A percentile compares a stretch with the other conserved stretches of the same genome.
phyloP scores from a whole-genome alignment of 1,284 basidiomycete species.

The Cryptococcus sp. region DNA sequence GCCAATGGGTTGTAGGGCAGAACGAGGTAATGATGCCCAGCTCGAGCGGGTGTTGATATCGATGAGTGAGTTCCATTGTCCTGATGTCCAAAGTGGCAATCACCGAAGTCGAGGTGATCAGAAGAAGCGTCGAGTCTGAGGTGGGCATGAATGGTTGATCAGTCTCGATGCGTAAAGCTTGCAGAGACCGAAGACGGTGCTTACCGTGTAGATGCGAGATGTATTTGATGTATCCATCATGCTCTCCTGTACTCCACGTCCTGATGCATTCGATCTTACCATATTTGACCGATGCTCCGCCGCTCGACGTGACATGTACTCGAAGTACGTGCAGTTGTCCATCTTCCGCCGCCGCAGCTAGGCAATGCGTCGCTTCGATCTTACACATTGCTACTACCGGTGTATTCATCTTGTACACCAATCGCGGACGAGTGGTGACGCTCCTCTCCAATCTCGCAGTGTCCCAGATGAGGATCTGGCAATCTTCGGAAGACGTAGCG shows the following conservation, averaged over 20 bases:
- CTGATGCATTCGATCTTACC: slow-evolving; percentile 68
- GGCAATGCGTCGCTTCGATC: slow-evolving; percentile 80
- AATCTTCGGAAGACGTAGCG: slow-evolving; percentile 82
- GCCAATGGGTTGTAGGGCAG: slow-evolving; percentile 80
- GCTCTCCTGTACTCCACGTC: slow-evolving; percentile 29
- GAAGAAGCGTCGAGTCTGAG: slow-evolving; percentile 62
- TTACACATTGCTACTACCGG: slow-evolving; percentile 78
- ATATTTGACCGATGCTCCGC: slow-evolving; percentile 68
- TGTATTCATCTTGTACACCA: slow-evolving; percentile 57
- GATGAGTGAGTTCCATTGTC: slow-evolving; percentile 74
- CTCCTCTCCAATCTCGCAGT: slow-evolving; percentile 75
- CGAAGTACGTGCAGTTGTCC: slow-evolving; percentile 81
- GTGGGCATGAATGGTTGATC: not conserved
- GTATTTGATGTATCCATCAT: slow-evolving; percentile 38
- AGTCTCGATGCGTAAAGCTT: too few species aligned
- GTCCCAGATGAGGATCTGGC: slow-evolving; percentile 82
- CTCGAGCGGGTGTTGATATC: slow-evolving; percentile 80
- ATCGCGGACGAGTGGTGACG: slow-evolving; percentile 56
- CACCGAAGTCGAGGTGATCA: slow-evolving; percentile 77
- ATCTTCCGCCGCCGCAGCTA: slow-evolving; percentile 83
- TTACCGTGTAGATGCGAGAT: slow-evolving; percentile 41
- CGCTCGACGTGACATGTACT: slow-evolving; percentile 68
- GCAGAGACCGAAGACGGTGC: not conserved
- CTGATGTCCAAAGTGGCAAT: slow-evolving; percentile 82
- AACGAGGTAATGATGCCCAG: slow-evolving; percentile 82